These are phyloP conservation scores for Coemansia sp. DNA, from an alignment of 192 early-diverging fungal species.

Conservation along the genomic window DNA sequence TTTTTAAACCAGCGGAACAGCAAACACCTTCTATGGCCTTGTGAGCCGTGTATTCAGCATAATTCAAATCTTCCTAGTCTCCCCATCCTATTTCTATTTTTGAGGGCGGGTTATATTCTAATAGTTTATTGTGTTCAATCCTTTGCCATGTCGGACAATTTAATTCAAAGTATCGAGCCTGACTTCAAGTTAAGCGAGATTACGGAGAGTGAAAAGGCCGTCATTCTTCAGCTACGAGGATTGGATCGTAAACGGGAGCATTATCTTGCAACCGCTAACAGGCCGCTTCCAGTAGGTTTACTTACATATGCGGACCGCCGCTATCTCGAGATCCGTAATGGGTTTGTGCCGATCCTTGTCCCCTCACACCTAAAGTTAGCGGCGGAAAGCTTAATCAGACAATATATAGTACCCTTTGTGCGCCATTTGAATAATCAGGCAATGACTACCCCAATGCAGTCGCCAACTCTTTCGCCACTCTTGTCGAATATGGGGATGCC, in stretches of 20 bases:
- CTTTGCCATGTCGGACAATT: background rate
- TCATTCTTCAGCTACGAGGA: slow-evolving; percentile 28
- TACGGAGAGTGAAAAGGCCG: slow-evolving; percentile 13
- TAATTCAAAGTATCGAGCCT: background rate
- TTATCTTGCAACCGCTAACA: slow-evolving; percentile 1
- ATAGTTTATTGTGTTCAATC: background rate
- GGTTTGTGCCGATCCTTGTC: slow-evolving; percentile 34
- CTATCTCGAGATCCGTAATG: slow-evolving; percentile 37
- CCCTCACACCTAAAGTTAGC: slow-evolving; percentile 17
- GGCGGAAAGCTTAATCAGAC: slow-evolving; percentile 22
- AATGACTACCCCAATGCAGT: slow-evolving; percentile 1
- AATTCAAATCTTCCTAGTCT: background rate
- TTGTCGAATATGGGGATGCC: background rate
- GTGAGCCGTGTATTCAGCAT: background rate
- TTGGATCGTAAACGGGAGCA: slow-evolving; percentile 22
- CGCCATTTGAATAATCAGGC: background rate
- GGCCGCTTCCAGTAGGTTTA: slow-evolving; percentile 18
- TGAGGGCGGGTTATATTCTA: background rate
- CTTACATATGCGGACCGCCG: slow-evolving; percentile 18
- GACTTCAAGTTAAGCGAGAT: slow-evolving; percentile 11
- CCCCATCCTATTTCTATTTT: background rate
- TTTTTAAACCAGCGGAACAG: background rate
- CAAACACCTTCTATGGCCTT: background rate
- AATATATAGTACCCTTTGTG: slow-evolving; percentile 25
- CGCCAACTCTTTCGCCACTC: slow-evolving; percentile 12